Conservation (phyloP, 257 asterid species). For the Forsythia viridissima region DNA sequence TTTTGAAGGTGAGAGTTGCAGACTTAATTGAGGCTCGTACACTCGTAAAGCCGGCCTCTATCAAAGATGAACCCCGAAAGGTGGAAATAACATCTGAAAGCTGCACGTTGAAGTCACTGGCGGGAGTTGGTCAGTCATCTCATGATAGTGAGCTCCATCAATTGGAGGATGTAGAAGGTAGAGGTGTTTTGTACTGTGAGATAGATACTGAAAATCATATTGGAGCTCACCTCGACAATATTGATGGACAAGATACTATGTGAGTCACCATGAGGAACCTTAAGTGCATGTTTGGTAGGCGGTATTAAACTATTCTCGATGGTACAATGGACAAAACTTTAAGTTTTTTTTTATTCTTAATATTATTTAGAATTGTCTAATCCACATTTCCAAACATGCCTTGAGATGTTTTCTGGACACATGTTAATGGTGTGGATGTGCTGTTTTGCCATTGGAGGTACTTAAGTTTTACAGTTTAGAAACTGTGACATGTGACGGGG, state of each 20-base stretch:
- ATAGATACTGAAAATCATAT: constrained; percentile 24
- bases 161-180: constrained; percentile 45
- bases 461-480: background rate
- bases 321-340: background rate
- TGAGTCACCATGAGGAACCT: constrained; percentile 36
- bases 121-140: constrained; percentile 27
- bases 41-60: constrained; percentile 21
- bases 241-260: constrained; percentile 27
- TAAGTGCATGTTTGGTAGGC: constrained; percentile 9
- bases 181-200: constrained; percentile 52
- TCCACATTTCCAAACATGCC: background rate
- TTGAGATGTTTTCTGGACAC: background rate
- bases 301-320: background rate
- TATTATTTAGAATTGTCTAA: background rate
- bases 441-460: background rate
- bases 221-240: constrained; percentile 28
- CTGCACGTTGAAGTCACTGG: constrained; percentile 22
- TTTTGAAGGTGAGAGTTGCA: constrained; percentile 70
- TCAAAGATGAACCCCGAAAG: constrained; percentile 18
- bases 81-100: constrained; percentile 34
- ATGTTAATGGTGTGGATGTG: background rate
- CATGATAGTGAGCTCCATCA: constrained; percentile 20
- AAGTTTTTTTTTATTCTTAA: background rate
- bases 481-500: background rate
- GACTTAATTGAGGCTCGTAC: constrained; percentile 47